phyloP scores from a whole-genome alignment of 345 rosid species.

The Reutealis trisperma region DNA sequence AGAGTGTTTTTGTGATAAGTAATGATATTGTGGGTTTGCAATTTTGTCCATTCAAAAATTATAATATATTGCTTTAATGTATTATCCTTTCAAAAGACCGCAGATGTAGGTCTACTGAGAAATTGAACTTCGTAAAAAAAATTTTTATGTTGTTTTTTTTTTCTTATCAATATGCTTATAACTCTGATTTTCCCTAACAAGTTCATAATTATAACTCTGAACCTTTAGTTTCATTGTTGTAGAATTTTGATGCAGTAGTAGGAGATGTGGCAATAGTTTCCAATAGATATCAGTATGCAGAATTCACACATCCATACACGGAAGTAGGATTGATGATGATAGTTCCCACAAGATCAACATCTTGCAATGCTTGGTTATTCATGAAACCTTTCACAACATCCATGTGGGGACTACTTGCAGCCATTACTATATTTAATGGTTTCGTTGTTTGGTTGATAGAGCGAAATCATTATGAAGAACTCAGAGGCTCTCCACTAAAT shows the following conservation, averaged over 20 bases:
- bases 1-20: too few relatives aligned
- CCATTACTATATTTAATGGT: constrained; percentile 28
- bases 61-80: too few relatives aligned
- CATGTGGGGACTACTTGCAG: constrained; percentile 22
- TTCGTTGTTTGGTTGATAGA: constrained; percentile 32
- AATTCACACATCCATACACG: constrained; percentile 33
- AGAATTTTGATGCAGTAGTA: constrained; percentile 24
- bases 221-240: not conserved
- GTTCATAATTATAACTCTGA: not conserved
- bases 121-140: too few relatives aligned
- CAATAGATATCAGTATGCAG: constrained; percentile 13
- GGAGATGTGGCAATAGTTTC: constrained; percentile 19
- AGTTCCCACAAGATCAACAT: constrained; percentile 7
- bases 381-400: constrained; percentile 24
- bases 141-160: too few relatives aligned
- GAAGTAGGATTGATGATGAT: constrained; percentile 29
- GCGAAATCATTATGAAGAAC: constrained; percentile 9
- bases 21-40: too few relatives aligned
- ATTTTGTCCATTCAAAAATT: too few relatives aligned
- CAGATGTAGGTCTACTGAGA: too few relatives aligned
- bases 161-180: too few relatives aligned
- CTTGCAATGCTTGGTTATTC: constrained; percentile 23
- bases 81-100: too few relatives aligned
- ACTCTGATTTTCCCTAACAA: too few relatives aligned
- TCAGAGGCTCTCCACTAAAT: constrained; percentile 9